A percentile compares a stretch with the other conserved stretches of the same genome.
Conservation (phyloP, 441 rosid genomes). For the Flueggea neowawraea region DNA sequence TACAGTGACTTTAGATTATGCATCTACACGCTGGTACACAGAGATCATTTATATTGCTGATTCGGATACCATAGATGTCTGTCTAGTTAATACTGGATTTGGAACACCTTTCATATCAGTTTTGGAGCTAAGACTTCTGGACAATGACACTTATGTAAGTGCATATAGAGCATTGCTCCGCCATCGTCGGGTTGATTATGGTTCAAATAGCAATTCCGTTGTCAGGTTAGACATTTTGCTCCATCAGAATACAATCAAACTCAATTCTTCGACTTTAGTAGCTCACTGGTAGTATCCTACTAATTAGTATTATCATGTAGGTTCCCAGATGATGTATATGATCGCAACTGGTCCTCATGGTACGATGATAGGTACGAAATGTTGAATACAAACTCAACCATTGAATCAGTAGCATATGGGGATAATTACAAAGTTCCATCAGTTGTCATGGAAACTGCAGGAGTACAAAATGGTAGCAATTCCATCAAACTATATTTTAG, state of each 20-base stretch:
- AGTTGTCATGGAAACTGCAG: constrained; percentile 15
- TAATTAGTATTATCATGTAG: constrained; percentile 4
- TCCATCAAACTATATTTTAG: constrained; percentile 8
- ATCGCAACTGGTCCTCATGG: constrained; percentile 26
- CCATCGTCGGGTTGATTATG: constrained; percentile 16
- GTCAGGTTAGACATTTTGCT: constrained; percentile 30
- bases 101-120: constrained; percentile 51
- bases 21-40: not conserved
- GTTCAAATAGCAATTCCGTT: constrained; percentile 21
- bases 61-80: constrained; percentile 26
- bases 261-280: no score
- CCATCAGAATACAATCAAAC: no score
- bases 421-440: constrained; percentile 18
- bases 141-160: constrained; percentile 20
- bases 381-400: no score
- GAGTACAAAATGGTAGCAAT: not conserved
- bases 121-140: constrained; percentile 46
- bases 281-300: no score
- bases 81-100: constrained; percentile 36
- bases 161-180: constrained; percentile 26
- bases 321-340: constrained; percentile 27
- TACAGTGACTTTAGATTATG: constrained; percentile 19
- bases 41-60: constrained; percentile 35
- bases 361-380: not conserved
- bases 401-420: not conserved